Evolutionary conservation across 140 eudicot genomes (phyloP), one percentile per base, ranked within the genome.

Genomic region (Oenanthe javanica): DNA sequence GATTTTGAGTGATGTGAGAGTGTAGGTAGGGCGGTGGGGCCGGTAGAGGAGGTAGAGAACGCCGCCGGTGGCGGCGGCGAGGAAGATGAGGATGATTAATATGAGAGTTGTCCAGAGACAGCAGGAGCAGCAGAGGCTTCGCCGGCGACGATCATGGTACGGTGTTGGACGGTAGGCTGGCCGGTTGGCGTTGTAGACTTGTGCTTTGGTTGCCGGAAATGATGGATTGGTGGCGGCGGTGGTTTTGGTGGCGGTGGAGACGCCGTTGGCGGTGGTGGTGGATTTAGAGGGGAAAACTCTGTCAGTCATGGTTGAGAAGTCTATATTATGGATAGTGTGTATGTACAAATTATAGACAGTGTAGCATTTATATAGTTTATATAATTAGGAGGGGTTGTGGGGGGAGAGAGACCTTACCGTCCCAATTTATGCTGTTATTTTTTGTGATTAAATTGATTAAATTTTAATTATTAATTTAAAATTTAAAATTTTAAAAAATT

Each of bases 281-380:
- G 98, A 96, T 70, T 91, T 90, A 25, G 92, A 70, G 67, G 98
- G 98, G 80, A 89, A 90, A 21, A 94, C 94, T 76, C 91, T 90
- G 76, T 94, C 98, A 0, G 97, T 79, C 97, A 92, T 90, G 40
- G 40, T 36, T 36, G 40, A 36, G 40, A 36, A 36, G 2, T 36
- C 40, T 36, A 36, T 36, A 36, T 1, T 36, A 36, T 36, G 40
- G 40, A 2, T 36, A 2, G 40, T 36, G 46, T 43, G 7, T 43
- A 43, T 43, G 46, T 43, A 43, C 2, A 43, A 43, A 3, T 43
- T 43, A 3, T 43, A 42, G 0, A 43, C 46, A 5, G 46, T 43
- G 46, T 43, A 43, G 46, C 6, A 43, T 4, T 5, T 43, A 43
- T 43, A 5, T 43, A 43, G 40, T 36, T 36, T 43, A 43, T 43